Evolutionary conservation across 495 filamentous ascomycete species (phyloP), one percentile per base, ranked within the genome.

Genomic region (Umbilicaria muhlenbergii): DNA sequence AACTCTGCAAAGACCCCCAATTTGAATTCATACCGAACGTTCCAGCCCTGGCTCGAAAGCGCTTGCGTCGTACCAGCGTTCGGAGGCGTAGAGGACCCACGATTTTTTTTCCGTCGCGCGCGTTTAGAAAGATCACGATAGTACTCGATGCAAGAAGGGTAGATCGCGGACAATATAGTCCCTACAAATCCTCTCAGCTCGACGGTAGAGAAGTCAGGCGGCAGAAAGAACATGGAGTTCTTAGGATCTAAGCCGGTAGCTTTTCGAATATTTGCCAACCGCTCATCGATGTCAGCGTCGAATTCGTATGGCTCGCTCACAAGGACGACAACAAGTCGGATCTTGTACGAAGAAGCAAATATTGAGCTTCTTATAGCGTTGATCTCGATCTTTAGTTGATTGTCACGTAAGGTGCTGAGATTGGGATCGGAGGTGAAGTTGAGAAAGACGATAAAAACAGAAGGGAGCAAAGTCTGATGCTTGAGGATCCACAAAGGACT

Each of bases 41-140:
- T 85, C 88, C 88, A 95, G 4, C 82, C 86, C 43, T 84, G 80
- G 11, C 76, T 68, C n/a, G 86, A 83, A 15, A 94, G 60, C 0
- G 80, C 83, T 53, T 85, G 80, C 13, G 83, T 89, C 3, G 86
- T 88, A 11, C 84, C 83, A n/a, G 78, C 70, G n/a, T 83, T 88
- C 8, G 86, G 83, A 36, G 82, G 79, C 10, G 86, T 86, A 17
- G 80, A 74, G 28, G 69, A 68, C 16, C 80, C 78, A 50, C 84
- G 69, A 36, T 76, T 77, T 41, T 80, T 77, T 62, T 95, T 95
- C 50, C 87, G 80, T 38, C 88, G 71, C 2, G 80, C 65, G 63
- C 94, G 88, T 42, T 92, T 91, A 12, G 84, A 85, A 11, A 95
- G 64, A 52, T 95, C 88, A 10, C 87, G 69, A 58, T 94, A 95